phyloP scores from a whole-genome alignment of 345 rosid genomes.

The Camelina hispida region DNA sequence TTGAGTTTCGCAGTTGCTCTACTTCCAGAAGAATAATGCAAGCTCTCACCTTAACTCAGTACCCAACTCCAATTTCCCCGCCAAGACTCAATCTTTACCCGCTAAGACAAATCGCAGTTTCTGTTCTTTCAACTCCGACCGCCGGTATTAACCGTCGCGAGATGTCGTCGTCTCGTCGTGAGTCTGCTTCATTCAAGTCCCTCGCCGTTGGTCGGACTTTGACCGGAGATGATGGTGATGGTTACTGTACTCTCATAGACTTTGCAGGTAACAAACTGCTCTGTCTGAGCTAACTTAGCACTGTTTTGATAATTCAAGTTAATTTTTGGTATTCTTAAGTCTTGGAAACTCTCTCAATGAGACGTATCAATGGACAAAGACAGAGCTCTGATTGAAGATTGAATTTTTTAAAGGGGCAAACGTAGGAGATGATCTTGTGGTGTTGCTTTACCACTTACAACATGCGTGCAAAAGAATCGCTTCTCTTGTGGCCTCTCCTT shows the following conservation, averaged over 20 bases:
- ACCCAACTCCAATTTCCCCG: conserved; percentile 44
- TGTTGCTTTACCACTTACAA: conserved; percentile 78
- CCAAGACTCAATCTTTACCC: conserved; percentile 40
- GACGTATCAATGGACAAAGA: background rate
- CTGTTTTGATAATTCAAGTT: conserved; percentile 11
- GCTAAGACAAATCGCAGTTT: conserved; percentile 11
- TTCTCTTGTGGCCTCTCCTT: conserved; percentile 90
- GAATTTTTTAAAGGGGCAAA: conserved; percentile 45
- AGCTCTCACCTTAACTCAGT: conserved; percentile 28
- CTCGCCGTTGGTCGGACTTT: conserved; percentile 43
- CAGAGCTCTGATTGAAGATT: background rate
- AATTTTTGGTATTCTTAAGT: conserved; percentile 4
- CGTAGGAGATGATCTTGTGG: conserved; percentile 72
- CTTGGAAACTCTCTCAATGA: conserved; percentile 11
- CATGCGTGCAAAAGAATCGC: conserved; percentile 93
- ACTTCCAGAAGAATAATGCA: conserved; percentile 27
- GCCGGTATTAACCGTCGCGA: conserved; percentile 30
- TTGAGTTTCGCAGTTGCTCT: conserved; percentile 24
- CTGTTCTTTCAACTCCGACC: conserved; percentile 27
- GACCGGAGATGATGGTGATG: conserved; percentile 38
- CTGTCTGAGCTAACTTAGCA: conserved; percentile 15
- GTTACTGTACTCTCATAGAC: conserved; percentile 39
- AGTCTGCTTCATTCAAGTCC: conserved; percentile 52
- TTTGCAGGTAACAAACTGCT: conserved; percentile 40
- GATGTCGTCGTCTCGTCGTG: conserved; percentile 66